Percentiles rank a stretch among this genome's conserved stretches.
Conservation (phyloP, 2,329 filamentous ascomycete genomes). For the Scedosporium aurantiacum region DNA sequence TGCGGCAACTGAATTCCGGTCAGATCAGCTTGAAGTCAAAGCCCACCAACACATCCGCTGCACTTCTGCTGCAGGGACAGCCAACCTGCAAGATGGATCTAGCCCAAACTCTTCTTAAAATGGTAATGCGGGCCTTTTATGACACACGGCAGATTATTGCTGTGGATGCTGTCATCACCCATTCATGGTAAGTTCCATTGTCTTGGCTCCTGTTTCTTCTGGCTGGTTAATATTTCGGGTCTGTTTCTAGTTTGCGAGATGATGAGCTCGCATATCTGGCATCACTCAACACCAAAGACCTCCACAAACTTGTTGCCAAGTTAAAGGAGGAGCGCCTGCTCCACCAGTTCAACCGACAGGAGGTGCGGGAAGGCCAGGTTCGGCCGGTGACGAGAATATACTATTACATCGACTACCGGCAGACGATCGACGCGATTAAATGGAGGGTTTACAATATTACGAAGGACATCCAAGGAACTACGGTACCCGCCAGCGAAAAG, state of each 20-base stretch:
- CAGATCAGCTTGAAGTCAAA: too few species aligned
- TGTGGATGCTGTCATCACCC: constrained; percentile 75
- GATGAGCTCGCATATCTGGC: constrained; percentile 81
- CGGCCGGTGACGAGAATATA: constrained; percentile 80
- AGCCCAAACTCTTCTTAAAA: constrained; percentile 71
- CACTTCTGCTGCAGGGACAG: neutral
- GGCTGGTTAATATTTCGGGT: constrained; percentile 57
- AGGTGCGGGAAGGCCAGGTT: constrained; percentile 69
- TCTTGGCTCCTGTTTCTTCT: constrained; percentile 20
- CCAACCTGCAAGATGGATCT: constrained; percentile 32
- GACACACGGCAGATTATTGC: constrained; percentile 74
- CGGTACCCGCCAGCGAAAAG: constrained; percentile 69
- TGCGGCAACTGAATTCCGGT: too few species aligned
- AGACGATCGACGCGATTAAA: constrained; percentile 92
- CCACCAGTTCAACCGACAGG: constrained; percentile 36
- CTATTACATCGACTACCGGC: constrained; percentile 93
- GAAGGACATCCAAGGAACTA: constrained; percentile 76
- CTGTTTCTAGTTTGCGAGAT: constrained; percentile 70
- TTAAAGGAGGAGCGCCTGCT: constrained; percentile 72
- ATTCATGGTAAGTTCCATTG: constrained; percentile 53
- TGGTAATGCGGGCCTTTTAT: constrained; percentile 77
- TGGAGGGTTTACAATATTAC: constrained; percentile 84
- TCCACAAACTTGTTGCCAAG: constrained; percentile 79
- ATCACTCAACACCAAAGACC: constrained; percentile 80
- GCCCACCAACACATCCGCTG: neutral